Conservation (phyloP, 352 stramenopile species). For the Globisporangium camurandrum region DNA sequence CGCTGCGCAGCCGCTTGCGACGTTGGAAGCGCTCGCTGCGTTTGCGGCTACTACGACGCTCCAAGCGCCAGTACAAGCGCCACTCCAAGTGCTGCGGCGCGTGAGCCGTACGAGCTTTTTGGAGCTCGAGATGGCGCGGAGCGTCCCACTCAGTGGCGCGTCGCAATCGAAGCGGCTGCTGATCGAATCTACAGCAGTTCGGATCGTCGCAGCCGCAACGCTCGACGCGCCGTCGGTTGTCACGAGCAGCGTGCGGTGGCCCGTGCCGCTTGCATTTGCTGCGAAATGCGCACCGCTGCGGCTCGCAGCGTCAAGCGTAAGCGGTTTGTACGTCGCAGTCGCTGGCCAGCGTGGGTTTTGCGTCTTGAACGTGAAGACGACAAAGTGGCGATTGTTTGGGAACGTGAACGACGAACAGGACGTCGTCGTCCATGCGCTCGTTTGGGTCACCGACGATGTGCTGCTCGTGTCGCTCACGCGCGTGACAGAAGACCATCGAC, state of each 20-base stretch:
- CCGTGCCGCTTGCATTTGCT: conserved; percentile 51
- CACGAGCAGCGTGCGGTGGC: conserved; percentile 51
- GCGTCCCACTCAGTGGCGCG: conserved; percentile 30
- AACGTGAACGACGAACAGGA: conserved; percentile 83
- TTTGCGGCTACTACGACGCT: conserved; percentile 20
- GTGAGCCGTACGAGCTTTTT: conserved; percentile 27
- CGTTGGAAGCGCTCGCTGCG: conserved; percentile 39
- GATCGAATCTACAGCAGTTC: conserved; percentile 43
- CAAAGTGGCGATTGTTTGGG: conserved; percentile 79
- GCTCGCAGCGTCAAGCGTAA: conserved; percentile 44
- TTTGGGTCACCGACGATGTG: conserved; percentile 60
- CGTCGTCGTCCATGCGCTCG: conserved; percentile 49
- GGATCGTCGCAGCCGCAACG: conserved; percentile 34
- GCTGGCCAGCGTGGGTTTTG: conserved; percentile 70
- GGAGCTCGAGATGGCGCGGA: conserved; percentile 64
- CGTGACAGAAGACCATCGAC: conserved; percentile 42
- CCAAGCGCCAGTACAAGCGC: conserved; percentile 9
- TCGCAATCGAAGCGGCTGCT: conserved; percentile 40
- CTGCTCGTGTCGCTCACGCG: conserved; percentile 59
- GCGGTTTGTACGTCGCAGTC: conserved; percentile 54
- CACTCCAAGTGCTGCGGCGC: conserved; percentile 16
- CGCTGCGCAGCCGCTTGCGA: conserved; percentile 50
- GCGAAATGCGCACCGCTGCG: conserved; percentile 55
- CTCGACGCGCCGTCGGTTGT: conserved; percentile 60
- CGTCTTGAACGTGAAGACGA: conserved; percentile 51